These are phyloP conservation scores for Malus sieversii DNA, from an alignment of 306 rosid species.

Conservation along the genomic window DNA sequence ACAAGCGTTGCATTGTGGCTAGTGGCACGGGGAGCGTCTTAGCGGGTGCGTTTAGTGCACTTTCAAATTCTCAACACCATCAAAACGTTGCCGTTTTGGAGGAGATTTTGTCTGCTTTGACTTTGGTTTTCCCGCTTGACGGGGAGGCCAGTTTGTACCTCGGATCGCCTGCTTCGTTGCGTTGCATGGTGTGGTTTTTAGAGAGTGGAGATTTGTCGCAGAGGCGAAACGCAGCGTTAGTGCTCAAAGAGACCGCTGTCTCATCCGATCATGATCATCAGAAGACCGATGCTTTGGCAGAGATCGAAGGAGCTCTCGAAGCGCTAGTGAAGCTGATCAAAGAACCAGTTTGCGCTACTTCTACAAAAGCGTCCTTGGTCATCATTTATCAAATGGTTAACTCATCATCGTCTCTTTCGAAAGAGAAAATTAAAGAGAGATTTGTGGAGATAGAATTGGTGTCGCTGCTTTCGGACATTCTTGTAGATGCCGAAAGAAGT, in stretches of 20 bases:
- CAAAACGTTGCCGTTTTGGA: slow-evolving; percentile 20
- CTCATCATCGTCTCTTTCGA: not conserved
- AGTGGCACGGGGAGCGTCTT: slow-evolving; percentile 21
- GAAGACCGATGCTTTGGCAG: not conserved
- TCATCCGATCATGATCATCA: slow-evolving; percentile 19
- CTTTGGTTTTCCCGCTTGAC: slow-evolving; percentile 28
- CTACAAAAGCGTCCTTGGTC: slow-evolving; percentile 34
- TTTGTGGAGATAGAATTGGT: slow-evolving; percentile 25
- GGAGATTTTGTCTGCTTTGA: slow-evolving; percentile 29
- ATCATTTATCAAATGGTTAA: slow-evolving; percentile 19
- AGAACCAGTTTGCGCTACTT: slow-evolving; percentile 34
- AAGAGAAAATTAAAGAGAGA: slow-evolving; percentile 1
- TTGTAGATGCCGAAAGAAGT: slow-evolving; percentile 29
- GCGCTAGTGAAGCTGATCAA: slow-evolving; percentile 28
- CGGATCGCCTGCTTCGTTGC: slow-evolving; percentile 22
- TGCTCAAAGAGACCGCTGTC: slow-evolving; percentile 21
- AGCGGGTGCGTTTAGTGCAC: slow-evolving; percentile 19
- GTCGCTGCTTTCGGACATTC: slow-evolving; percentile 17
- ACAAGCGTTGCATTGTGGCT: slow-evolving; percentile 26
- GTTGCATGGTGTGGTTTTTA: slow-evolving; percentile 32
- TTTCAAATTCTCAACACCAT: not conserved
- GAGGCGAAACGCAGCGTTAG: slow-evolving; percentile 25
- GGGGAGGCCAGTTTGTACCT: slow-evolving; percentile 22
- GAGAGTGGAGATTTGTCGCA: slow-evolving; percentile 29
- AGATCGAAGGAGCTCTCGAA: slow-evolving; percentile 27